Conservation (phyloP, 495 filamentous ascomycete species). For the Tuber magnatum region DNA sequence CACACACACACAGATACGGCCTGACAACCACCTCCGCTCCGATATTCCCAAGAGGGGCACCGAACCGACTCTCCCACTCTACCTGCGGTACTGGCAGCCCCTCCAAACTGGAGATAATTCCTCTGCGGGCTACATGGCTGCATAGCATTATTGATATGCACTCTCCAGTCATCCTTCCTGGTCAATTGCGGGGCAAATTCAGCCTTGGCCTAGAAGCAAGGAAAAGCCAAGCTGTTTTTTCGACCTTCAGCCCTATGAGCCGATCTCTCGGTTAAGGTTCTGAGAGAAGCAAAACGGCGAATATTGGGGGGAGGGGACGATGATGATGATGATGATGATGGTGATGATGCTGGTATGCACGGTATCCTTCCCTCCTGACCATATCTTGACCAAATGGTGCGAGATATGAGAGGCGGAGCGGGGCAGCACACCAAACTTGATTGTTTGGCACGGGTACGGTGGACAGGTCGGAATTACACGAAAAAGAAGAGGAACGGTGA, state of each 20-base stretch:
- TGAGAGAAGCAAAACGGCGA: background rate
- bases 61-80: background rate
- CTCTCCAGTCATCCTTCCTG: background rate
- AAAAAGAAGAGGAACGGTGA: background rate
- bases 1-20: too few relatives aligned
- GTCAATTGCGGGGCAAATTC: slow-evolving; percentile 4
- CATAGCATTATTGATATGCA: background rate
- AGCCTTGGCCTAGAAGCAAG: background rate
- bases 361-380: background rate
- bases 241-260: background rate
- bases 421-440: background rate
- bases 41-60: background rate
- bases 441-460: background rate
- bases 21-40: background rate
- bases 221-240: background rate
- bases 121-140: background rate
- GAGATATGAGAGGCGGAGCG: background rate
- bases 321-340: background rate
- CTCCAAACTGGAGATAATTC: background rate
- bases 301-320: background rate
- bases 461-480: background rate
- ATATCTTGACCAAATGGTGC: background rate
- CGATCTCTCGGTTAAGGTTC: slow-evolving; percentile 3
- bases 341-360: background rate
- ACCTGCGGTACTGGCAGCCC: background rate